Base-by-base conservation (phyloP, 2,329 filamentous ascomycete species). In the Epichloe coenophiala region DNA sequence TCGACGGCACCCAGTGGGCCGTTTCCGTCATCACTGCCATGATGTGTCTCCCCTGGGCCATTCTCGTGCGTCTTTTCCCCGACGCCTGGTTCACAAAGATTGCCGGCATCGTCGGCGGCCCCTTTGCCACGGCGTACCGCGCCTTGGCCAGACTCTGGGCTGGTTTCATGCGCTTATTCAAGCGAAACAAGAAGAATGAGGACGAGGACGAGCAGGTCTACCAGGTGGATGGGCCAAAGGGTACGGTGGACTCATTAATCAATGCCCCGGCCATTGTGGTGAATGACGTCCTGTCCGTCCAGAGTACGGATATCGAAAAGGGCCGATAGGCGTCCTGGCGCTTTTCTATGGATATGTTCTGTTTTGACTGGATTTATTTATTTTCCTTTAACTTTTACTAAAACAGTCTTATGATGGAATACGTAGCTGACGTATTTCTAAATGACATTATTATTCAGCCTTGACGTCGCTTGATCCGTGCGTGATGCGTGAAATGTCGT, bases 11-110 rank as follows among this genome's bases (percentile, higher is more conserved):
- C 12, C 84, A 95, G 64, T 97, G 91, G 93, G 89, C 74, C 6
- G 85, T 93, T 58, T 95, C 89, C 8, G 77, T 98, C 51, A 74
- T 93, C 27, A 78, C 95, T 37, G 89, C 90, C 35, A 73, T 85
- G 56, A 68, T 94, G n/a, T 95, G 91, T 19, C 80, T 97, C 33
- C 33, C 89, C 0, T 75, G 95, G 50, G 93, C 88, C 52, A 74
- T 91, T 21, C 70, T 87, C 35, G 84, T 97, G 52, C 86, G 93
- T 46, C 73, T 88, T 27, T 76, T 97, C 47, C 93, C 93, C 0
- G 90, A 97, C 63, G 72, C 73, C 21, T 67, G 61, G 62, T 58
- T 63, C 33, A 56, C 52, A 19, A 40, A 12, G 17, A 46, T 45
- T 36, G 54, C 50, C 5, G 15, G 31, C n/a, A 9, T 53, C 17